These are phyloP conservation scores for Phaeosphaeria sp. DNA, from an alignment of 2,329 filamentous ascomycete species.

Conservation along the genomic window DNA sequence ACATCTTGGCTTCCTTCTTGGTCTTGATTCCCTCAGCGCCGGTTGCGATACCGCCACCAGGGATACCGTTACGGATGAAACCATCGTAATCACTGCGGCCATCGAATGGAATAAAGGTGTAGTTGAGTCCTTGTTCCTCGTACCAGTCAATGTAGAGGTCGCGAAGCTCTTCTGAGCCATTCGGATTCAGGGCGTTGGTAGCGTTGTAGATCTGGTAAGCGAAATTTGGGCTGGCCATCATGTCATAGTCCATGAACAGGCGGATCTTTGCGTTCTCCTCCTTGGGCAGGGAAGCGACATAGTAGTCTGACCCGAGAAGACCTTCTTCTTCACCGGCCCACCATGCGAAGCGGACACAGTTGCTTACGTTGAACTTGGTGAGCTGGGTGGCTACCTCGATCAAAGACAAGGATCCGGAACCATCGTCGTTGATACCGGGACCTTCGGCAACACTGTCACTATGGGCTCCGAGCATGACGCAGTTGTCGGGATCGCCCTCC, in stretches of 20 bases:
- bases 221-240: slow-evolving; percentile 51
- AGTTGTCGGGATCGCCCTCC: slow-evolving; percentile 48
- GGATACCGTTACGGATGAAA: slow-evolving; percentile 50
- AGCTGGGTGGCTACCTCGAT: slow-evolving; percentile 43
- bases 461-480: slow-evolving; percentile 52
- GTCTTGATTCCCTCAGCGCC: slow-evolving; percentile 53
- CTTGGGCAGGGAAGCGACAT: slow-evolving; percentile 42
- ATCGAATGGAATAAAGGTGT: slow-evolving; percentile 49
- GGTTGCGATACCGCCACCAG: slow-evolving; percentile 50
- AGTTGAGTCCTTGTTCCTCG: slow-evolving; percentile 44
- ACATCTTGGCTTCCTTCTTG: slow-evolving; percentile 43
- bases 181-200: slow-evolving; percentile 45
- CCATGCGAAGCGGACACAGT: slow-evolving; percentile 52
- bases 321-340: slow-evolving; percentile 52
- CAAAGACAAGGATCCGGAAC: slow-evolving; percentile 50
- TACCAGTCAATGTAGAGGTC: slow-evolving; percentile 50
- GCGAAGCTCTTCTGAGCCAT: slow-evolving; percentile 46
- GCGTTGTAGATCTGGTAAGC: slow-evolving; percentile 51
- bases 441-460: slow-evolving; percentile 50
- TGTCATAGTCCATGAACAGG: slow-evolving; percentile 54
- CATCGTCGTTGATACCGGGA: slow-evolving; percentile 53
- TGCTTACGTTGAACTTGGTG: slow-evolving; percentile 48
- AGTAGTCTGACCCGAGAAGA: slow-evolving; percentile 49
- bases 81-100: slow-evolving; percentile 52
- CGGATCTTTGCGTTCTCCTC: slow-evolving; percentile 50